Evolutionary conservation across 2,329 filamentous ascomycete species (phyloP).

Genomic region (Thelonectria blattea): DNA sequence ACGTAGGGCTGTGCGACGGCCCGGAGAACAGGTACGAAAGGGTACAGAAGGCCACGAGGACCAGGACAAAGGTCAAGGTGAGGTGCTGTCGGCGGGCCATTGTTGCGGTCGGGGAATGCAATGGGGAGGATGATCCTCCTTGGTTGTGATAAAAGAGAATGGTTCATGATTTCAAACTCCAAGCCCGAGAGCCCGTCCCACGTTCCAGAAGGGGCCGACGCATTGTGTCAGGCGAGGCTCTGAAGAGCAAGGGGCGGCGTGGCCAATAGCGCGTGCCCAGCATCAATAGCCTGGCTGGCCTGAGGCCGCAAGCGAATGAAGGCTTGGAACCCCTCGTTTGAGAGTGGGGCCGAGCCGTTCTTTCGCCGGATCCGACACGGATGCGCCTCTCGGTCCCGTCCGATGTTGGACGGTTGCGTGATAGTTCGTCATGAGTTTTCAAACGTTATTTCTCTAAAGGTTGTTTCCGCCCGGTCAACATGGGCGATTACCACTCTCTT

Average conservation of each 20-base stretch:
- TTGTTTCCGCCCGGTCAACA: too few species aligned
- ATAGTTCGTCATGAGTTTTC: neutral
- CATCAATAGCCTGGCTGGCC: slow-evolving; percentile 14
- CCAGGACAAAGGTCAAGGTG: slow-evolving; percentile 59
- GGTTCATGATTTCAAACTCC: slow-evolving; percentile 28
- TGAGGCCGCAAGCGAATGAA: slow-evolving; percentile 20
- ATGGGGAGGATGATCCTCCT: slow-evolving; percentile 35
- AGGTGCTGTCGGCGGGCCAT: slow-evolving; percentile 63
- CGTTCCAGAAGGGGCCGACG: slow-evolving; percentile 6
- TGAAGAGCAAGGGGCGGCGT: slow-evolving; percentile 8
- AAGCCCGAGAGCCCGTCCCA: slow-evolving; percentile 14
- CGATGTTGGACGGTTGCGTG: neutral
- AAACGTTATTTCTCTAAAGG: too few species aligned
- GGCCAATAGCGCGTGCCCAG: slow-evolving; percentile 24
- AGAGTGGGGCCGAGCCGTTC: slow-evolving; percentile 30
- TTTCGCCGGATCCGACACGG: slow-evolving; percentile 24
- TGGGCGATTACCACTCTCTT: too few species aligned
- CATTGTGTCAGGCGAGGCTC: slow-evolving; percentile 34
- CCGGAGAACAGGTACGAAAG: slow-evolving; percentile 66
- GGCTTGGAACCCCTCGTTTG: slow-evolving; percentile 10
- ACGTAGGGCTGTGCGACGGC: slow-evolving; percentile 31
- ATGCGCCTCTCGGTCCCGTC: slow-evolving; percentile 21
- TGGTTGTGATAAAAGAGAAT: slow-evolving; percentile 17
- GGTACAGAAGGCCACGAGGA: slow-evolving; percentile 61
- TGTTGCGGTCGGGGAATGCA: slow-evolving; percentile 26